phyloP scores from a whole-genome alignment of 1,284 basidiomycete genomes.

The Leccinum subrobustum region DNA sequence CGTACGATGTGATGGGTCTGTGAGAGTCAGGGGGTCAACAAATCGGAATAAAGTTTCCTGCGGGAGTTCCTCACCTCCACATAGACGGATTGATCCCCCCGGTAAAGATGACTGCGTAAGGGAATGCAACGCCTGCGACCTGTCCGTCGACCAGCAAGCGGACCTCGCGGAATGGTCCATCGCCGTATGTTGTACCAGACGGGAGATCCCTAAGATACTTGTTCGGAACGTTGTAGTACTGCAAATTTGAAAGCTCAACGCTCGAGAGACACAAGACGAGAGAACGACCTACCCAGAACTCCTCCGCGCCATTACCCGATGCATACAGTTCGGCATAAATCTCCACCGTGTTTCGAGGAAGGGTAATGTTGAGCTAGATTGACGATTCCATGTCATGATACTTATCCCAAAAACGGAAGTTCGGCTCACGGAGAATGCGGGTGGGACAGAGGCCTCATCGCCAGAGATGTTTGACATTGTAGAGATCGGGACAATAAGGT shows the following conservation, averaged over 20 bases:
- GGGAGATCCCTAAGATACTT: slow-evolving; percentile 57
- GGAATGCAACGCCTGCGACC: slow-evolving; percentile 74
- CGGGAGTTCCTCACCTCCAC: slow-evolving; percentile 54
- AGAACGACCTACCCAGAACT: slow-evolving; percentile 63
- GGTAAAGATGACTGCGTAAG: slow-evolving; percentile 79
- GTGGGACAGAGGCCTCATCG: slow-evolving; percentile 71
- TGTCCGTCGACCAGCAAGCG: slow-evolving; percentile 72
- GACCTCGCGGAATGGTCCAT: slow-evolving; percentile 79
- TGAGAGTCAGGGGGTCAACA: background rate
- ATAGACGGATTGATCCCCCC: slow-evolving; percentile 74
- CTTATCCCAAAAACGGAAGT: background rate
- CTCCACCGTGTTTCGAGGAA: slow-evolving; percentile 66
- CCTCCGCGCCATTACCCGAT: slow-evolving; percentile 72
- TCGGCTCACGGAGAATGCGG: slow-evolving; percentile 59
- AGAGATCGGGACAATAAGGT: slow-evolving; percentile 67
- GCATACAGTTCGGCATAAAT: slow-evolving; percentile 72
- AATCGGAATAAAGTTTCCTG: background rate
- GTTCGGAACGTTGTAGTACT: background rate
- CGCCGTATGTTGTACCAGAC: slow-evolving; percentile 48
- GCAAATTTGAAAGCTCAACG: background rate
- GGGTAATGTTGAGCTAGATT: slow-evolving; percentile 59
- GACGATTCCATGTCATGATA: background rate
- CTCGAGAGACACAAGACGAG: slow-evolving; percentile 2
- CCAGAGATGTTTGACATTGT: slow-evolving; percentile 60
- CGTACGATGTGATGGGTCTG: slow-evolving; percentile 77